A percentile compares a stretch with the other conserved stretches of the same genome.
phyloP scores from a whole-genome alignment of 176 grass and related monocot species.

The Rhynchospora breviuscula region DNA sequence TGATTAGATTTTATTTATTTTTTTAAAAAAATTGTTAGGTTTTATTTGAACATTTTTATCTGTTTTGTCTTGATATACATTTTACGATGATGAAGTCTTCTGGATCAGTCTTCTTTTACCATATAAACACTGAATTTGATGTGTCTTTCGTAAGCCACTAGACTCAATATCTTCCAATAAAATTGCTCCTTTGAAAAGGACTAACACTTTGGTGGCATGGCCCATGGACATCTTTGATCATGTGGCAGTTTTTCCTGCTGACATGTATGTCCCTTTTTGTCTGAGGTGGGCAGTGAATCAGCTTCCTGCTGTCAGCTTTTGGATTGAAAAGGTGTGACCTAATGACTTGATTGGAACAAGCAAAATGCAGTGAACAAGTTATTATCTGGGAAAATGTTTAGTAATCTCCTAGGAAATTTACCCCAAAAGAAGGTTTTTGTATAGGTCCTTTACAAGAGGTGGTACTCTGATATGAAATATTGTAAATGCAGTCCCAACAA shows the following conservation, averaged over 20 bases:
- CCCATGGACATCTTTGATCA: not conserved
- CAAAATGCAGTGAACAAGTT: not conserved
- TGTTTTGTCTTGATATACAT: not conserved
- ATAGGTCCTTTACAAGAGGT: not conserved
- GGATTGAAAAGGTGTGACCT: not conserved
- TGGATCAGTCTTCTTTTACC: not conserved
- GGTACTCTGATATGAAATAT: not conserved
- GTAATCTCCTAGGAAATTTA: not conserved
- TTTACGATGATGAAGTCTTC: not conserved
- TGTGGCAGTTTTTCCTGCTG: not conserved
- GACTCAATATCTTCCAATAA: not conserved
- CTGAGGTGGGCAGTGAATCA: not conserved
- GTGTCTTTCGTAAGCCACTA: not conserved
- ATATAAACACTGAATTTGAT: conserved; percentile 3
- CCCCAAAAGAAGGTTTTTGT: not conserved
- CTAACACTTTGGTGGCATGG: not conserved
- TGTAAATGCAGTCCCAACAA: conserved; percentile 22
- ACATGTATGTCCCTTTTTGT: not conserved
- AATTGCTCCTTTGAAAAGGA: not conserved
- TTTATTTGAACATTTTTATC: not conserved
- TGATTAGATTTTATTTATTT: conserved; percentile 26
- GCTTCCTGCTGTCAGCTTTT: not conserved
- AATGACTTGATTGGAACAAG: not conserved
- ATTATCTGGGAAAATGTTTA: not conserved
- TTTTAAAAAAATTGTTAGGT: not conserved